Percentiles rank a stretch among this genome's conserved stretches.
Conservation (phyloP, 768 basidiomycete species). For the Trametes cubensis region DNA sequence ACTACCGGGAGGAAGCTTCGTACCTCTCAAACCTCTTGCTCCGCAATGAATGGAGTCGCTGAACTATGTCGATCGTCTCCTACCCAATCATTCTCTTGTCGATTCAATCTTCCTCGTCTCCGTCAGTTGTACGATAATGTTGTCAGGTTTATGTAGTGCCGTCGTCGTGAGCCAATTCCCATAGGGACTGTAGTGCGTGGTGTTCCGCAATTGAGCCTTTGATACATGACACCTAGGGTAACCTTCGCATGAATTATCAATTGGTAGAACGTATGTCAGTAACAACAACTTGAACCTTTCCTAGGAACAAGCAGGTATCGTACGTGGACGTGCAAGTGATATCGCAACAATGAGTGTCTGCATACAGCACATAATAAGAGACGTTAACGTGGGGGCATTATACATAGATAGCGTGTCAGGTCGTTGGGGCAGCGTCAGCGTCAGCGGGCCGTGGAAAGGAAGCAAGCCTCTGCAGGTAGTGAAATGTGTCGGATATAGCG, state of each 20-base stretch:
- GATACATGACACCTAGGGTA: too few species aligned
- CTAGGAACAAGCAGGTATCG: conserved; percentile 5
- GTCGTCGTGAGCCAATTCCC: too few species aligned
- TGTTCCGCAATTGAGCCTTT: not conserved
- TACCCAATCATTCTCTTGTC: too few species aligned
- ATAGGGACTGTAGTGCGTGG: not conserved
- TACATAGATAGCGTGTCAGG: too few species aligned
- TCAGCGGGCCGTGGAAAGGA: not conserved
- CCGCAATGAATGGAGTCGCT: conserved; percentile 55
- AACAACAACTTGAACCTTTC: conserved; percentile 8
- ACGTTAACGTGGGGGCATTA: too few species aligned
- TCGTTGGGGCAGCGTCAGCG: too few species aligned
- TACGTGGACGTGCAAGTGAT: conserved; percentile 1
- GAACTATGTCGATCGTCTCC: not conserved
- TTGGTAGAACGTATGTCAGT: not conserved
- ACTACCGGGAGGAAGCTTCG: conserved; percentile 71
- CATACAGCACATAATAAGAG: not conserved
- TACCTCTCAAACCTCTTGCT: conserved; percentile 61
- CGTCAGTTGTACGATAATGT: too few species aligned
- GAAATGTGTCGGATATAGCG: conserved; percentile 48
- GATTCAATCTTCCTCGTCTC: not conserved
- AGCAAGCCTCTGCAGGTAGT: conserved; percentile 47
- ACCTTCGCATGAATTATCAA: too few species aligned
- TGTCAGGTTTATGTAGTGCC: too few species aligned
- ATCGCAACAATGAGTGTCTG: conserved; percentile 12